Evolutionary conservation across 768 basidiomycete genomes (phyloP).

Genomic region (Mycena maculata): DNA sequence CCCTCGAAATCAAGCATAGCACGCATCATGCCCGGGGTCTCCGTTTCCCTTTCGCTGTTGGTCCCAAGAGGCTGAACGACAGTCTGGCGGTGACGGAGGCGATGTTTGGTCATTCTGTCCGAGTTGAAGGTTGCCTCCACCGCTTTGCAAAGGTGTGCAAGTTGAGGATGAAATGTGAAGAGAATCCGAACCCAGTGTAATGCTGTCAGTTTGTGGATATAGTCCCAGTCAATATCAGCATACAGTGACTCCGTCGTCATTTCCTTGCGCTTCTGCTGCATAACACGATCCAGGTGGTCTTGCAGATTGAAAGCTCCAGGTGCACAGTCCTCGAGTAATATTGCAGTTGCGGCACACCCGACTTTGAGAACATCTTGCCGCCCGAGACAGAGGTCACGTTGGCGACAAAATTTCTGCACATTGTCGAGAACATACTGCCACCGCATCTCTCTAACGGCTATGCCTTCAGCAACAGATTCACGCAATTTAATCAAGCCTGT

Average conservation of each 20-base stretch:
- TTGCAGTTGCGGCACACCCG: slow-evolving; percentile 37
- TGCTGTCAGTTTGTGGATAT: slow-evolving; percentile 26
- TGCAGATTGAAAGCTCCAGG: slow-evolving; percentile 24
- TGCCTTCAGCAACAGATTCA: slow-evolving; percentile 16
- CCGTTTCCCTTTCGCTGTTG: slow-evolving; percentile 34
- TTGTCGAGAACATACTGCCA: slow-evolving; percentile 33
- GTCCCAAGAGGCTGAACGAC: slow-evolving; percentile 37
- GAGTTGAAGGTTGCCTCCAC: slow-evolving; percentile 30
- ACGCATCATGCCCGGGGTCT: slow-evolving; percentile 38
- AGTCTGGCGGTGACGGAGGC: slow-evolving; percentile 35
- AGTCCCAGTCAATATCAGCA: slow-evolving; percentile 32
- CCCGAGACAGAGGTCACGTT: slow-evolving; percentile 33
- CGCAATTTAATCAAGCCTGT: slow-evolving; percentile 25
- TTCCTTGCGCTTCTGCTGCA: slow-evolving; percentile 25
- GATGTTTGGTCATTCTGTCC: slow-evolving; percentile 30
- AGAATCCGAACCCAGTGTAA: slow-evolving; percentile 40
- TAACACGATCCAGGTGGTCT: slow-evolving; percentile 22
- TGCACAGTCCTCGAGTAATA: slow-evolving; percentile 29
- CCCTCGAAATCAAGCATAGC: slow-evolving; percentile 20
- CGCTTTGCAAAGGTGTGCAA: slow-evolving; percentile 28
- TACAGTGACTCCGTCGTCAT: slow-evolving; percentile 33
- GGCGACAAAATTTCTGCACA: slow-evolving; percentile 34
- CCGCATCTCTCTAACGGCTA: neutral
- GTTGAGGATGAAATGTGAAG: slow-evolving; percentile 33
- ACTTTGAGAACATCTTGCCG: slow-evolving; percentile 34